Conservation (phyloP, 768 basidiomycete genomes). For the Lanmaoa pseudosensibilis region DNA sequence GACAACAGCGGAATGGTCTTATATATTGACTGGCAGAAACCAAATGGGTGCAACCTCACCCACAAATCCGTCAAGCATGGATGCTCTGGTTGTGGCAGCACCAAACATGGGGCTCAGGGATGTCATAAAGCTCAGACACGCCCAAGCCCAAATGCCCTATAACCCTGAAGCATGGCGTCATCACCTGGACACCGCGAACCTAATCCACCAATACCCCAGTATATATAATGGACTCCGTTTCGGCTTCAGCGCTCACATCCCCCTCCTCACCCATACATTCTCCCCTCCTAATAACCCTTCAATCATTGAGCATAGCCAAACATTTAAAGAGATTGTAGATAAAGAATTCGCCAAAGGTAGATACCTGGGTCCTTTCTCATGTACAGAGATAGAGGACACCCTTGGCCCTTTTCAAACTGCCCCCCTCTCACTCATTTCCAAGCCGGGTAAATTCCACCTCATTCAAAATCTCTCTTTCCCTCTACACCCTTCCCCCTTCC, state of each 20-base stretch:
- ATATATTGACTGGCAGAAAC: neutral
- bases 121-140: neutral
- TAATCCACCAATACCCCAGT: neutral
- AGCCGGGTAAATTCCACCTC: conserved; percentile 24
- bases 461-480: conserved; percentile 36
- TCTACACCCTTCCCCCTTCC: neutral
- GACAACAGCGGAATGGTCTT: neutral
- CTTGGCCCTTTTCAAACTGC: conserved; percentile 32
- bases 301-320: fast-evolving
- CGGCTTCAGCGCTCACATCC: neutral
- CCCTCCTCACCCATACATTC: neutral
- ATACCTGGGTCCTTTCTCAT: neutral
- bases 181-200: too few species aligned
- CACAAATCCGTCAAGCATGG: neutral
- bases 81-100: too few species aligned
- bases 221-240: neutral
- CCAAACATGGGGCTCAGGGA: neutral
- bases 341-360: neutral
- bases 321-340: fast-evolving
- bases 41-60: neutral
- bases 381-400: neutral
- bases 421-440: conserved; percentile 31
- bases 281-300: neutral
- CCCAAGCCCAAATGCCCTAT: neutral
- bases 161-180: neutral